Evolutionary conservation across 331 rosid genomes (phyloP).

Genomic region (Pyracantha coccinea): DNA sequence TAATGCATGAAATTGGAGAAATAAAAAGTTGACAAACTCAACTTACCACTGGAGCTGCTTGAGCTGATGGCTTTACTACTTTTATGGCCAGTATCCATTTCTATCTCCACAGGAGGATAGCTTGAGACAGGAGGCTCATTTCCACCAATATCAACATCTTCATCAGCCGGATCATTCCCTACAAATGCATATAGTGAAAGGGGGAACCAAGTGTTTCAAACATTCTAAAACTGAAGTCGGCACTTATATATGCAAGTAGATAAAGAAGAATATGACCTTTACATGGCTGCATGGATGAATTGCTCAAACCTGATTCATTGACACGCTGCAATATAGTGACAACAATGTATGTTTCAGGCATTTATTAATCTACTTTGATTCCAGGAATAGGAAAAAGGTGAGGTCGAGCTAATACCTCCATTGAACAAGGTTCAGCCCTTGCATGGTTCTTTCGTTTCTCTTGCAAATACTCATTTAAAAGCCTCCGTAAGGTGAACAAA

Average conservation of each 20-base stretch:
- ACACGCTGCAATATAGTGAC: conserved; percentile 38
- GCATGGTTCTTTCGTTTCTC: conserved; percentile 43
- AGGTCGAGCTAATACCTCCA: conserved; percentile 45
- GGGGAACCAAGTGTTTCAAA: background rate
- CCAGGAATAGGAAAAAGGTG: background rate
- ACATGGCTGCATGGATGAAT: conserved; percentile 74
- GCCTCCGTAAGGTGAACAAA: conserved; percentile 47
- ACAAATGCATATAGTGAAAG: conserved; percentile 15
- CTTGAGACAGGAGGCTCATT: conserved; percentile 77
- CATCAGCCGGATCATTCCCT: conserved; percentile 66
- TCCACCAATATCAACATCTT: conserved; percentile 67
- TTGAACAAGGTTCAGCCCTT: conserved; percentile 60
- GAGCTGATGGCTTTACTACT: conserved; percentile 29
- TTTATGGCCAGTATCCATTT: conserved; percentile 33
- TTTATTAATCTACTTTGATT: background rate
- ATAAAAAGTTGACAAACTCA: background rate
- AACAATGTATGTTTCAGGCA: background rate
- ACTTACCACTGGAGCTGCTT: conserved; percentile 27
- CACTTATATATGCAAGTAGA: background rate
- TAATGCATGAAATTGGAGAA: background rate
- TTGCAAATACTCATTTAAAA: conserved; percentile 55
- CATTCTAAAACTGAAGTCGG: background rate
- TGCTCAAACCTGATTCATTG: conserved; percentile 78
- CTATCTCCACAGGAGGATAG: conserved; percentile 49
- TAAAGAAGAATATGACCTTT: conserved; percentile 43